A percentile compares a stretch with the other conserved stretches of the same genome.
phyloP scores from a whole-genome alignment of 2,329 filamentous ascomycete genomes.

The Dothidotthia symphoricarpi region DNA sequence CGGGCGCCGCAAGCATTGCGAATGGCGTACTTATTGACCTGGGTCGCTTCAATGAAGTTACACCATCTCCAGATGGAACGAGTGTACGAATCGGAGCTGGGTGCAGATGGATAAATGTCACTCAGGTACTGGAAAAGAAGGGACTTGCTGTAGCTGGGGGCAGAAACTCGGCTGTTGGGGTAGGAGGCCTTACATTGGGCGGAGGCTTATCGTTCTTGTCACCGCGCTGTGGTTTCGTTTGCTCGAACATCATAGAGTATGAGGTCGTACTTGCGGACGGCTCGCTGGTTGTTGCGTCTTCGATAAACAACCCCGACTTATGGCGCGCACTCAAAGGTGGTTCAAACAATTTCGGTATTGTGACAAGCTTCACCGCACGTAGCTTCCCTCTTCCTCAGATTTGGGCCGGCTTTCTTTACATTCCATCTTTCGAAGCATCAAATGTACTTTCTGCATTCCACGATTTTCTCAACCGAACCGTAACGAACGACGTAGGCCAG shows the following conservation, averaged over 20 bases:
- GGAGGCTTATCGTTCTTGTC: slow-evolving; percentile 41
- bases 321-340: slow-evolving; percentile 39
- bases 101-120: slow-evolving; percentile 21
- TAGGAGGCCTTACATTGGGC: slow-evolving; percentile 35
- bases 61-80: not conserved
- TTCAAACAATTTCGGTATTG: slow-evolving; percentile 40
- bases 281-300: slow-evolving; percentile 30
- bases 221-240: slow-evolving; percentile 30
- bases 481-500: slow-evolving; percentile 5
- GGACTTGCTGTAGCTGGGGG: slow-evolving; percentile 23
- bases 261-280: slow-evolving; percentile 42
- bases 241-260: slow-evolving; percentile 35
- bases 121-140: slow-evolving; percentile 12
- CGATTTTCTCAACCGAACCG: slow-evolving; percentile 8
- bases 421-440: slow-evolving; percentile 9
- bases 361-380: slow-evolving; percentile 30
- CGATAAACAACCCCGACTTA: slow-evolving; percentile 23
- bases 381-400: slow-evolving; percentile 17
- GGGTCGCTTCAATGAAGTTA: slow-evolving; percentile 15
- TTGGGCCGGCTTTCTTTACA: slow-evolving; percentile 39
- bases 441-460: slow-evolving; percentile 11
- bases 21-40: slow-evolving; percentile 21
- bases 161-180: slow-evolving; percentile 27
- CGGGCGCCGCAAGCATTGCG: slow-evolving; percentile 21
- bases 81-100: slow-evolving; percentile 15